phyloP scores from a whole-genome alignment of 306 rosid species.

The Quercus agrifolia region DNA sequence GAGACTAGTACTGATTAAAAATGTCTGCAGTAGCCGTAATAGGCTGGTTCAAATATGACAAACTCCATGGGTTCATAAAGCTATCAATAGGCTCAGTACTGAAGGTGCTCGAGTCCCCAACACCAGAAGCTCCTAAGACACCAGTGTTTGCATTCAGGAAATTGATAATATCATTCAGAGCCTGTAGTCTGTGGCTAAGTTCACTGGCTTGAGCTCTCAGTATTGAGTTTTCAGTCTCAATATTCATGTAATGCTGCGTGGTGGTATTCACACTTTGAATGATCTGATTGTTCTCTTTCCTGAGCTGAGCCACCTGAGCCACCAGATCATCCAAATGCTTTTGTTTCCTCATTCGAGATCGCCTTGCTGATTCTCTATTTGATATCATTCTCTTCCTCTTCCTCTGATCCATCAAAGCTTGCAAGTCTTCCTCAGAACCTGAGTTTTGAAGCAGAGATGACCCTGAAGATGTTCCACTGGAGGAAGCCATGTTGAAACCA shows the following conservation, averaged over 20 bases:
- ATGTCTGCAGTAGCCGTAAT: conserved; percentile 61
- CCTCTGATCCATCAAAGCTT: conserved; percentile 64
- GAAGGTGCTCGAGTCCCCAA: conserved; percentile 17
- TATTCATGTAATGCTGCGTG: conserved; percentile 47
- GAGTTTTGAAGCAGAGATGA: conserved; percentile 57
- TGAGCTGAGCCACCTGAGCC: conserved; percentile 53
- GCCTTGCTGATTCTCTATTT: conserved; percentile 84
- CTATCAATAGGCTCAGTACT: conserved; percentile 30
- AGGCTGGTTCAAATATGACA: conserved; percentile 58
- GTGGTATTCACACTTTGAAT: conserved; percentile 52
- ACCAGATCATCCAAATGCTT: conserved; percentile 86
- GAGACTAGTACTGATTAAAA: conserved; percentile 33
- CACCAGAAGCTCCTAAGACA: conserved; percentile 13
- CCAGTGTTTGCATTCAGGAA: conserved; percentile 40
- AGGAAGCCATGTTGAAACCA: conserved; percentile 62
- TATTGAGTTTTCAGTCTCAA: conserved; percentile 78
- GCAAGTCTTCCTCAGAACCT: conserved; percentile 65
- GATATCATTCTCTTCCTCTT: conserved; percentile 95
- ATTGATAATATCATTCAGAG: conserved; percentile 55
- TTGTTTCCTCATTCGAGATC: conserved; percentile 92
- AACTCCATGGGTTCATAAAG: conserved; percentile 44
- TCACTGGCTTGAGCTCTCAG: conserved; percentile 74
- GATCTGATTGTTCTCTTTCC: conserved; percentile 73
- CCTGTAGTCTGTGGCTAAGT: conserved; percentile 55
- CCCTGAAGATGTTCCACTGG: conserved; percentile 77